Conservation (phyloP, 1,284 basidiomycete genomes). For the Volvariella surrecta region DNA sequence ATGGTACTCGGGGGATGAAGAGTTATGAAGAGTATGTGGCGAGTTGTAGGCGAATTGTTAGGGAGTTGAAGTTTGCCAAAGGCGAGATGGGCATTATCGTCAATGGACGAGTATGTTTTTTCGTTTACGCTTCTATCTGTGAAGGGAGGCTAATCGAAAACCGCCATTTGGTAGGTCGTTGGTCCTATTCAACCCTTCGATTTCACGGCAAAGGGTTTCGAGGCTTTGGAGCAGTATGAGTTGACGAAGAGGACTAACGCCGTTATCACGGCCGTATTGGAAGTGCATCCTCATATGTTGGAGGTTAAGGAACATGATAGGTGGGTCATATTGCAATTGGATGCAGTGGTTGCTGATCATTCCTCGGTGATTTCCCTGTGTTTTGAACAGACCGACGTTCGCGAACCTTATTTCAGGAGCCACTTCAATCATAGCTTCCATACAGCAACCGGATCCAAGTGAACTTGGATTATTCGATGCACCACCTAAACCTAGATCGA, state of each 20-base stretch:
- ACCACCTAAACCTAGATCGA: slow-evolving; percentile 43
- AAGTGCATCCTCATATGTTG: slow-evolving; percentile 33
- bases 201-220: slow-evolving; percentile 64
- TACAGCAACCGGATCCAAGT: slow-evolving; percentile 63
- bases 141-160: no score
- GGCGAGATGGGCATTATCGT: slow-evolving; percentile 59
- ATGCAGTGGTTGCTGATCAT: no score
- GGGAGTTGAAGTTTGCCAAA: slow-evolving; percentile 45
- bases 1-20: slow-evolving; percentile 18
- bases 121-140: background rate
- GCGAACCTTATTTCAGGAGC: slow-evolving; percentile 55
- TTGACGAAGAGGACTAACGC: slow-evolving; percentile 59
- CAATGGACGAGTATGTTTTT: slow-evolving; percentile 68
- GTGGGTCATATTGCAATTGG: no score
- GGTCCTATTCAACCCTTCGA: slow-evolving; percentile 44
- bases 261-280: slow-evolving; percentile 55
- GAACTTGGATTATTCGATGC: slow-evolving; percentile 67
- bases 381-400: slow-evolving; percentile 34
- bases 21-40: slow-evolving; percentile 32
- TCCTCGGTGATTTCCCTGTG: background rate
- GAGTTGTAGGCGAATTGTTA: slow-evolving; percentile 34
- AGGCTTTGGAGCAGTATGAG: slow-evolving; percentile 65
- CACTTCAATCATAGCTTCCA: slow-evolving; percentile 63
- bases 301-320: slow-evolving; percentile 28
- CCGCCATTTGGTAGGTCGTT: slow-evolving; percentile 41